phyloP scores from a whole-genome alignment of 805 yeast genomes.

The Clavispora fructus region DNA sequence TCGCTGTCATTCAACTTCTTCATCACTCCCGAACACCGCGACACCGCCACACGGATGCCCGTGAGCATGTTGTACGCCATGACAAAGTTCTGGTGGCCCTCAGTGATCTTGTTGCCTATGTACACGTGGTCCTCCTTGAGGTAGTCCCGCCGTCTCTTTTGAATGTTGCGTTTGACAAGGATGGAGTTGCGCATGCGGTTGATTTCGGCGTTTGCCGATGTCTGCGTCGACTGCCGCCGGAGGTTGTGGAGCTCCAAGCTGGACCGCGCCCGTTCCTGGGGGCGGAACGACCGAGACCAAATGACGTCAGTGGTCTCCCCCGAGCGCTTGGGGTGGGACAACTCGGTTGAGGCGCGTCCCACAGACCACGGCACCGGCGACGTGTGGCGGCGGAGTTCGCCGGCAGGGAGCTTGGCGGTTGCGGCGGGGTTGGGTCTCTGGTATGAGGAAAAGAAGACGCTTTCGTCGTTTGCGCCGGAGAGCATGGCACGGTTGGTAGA shows the following conservation, averaged over 20 bases:
- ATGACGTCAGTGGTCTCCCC: neutral
- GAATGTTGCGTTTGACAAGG: constrained; percentile 37
- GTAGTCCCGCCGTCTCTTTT: constrained; percentile 36
- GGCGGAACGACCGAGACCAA: neutral
- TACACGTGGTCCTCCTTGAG: constrained; percentile 53
- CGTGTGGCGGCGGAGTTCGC: constrained; percentile 4
- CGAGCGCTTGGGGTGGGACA: neutral
- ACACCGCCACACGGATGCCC: constrained; percentile 92
- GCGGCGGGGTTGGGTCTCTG: neutral
- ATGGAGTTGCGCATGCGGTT: constrained; percentile 47
- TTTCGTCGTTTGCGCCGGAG: neutral
- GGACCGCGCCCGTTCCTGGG: constrained; percentile 1
- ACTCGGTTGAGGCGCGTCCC: constrained; percentile 2
- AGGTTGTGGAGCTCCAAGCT: constrained; percentile 4
- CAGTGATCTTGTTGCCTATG: constrained; percentile 78
- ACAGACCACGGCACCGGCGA: constrained; percentile 3
- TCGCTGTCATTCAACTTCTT: constrained; percentile 66
- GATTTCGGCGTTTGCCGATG: constrained; percentile 37
- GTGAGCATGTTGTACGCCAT: constrained; percentile 97
- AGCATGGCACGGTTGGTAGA: neutral
- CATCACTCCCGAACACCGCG: constrained; percentile 83
- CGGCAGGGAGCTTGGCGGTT: neutral
- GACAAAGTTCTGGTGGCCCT: constrained; percentile 89
- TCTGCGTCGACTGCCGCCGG: constrained; percentile 11
- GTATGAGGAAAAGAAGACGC: neutral